These are phyloP conservation scores for Cryptosporidium ubiquitum DNA, from an alignment of 169 alveolate species.

Conservation along the genomic window DNA sequence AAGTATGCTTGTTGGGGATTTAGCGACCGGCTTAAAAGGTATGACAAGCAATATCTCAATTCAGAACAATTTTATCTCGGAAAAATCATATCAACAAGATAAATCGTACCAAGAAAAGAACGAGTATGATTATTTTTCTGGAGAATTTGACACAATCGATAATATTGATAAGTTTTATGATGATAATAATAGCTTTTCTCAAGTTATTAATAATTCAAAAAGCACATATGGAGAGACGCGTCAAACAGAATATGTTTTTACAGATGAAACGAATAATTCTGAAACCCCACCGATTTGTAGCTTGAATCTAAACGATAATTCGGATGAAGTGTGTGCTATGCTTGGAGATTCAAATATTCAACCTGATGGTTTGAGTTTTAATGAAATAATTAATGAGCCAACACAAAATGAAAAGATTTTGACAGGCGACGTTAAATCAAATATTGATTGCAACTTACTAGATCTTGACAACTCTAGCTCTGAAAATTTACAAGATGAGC, in stretches of 20 bases:
- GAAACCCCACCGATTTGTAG: not conserved
- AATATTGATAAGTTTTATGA: not conserved
- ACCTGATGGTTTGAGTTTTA: not conserved
- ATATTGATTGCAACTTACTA: not conserved
- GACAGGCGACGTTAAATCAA: not conserved
- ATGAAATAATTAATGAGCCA: not conserved
- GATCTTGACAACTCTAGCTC: not conserved
- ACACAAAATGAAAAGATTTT: too few species aligned
- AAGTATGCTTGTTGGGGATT: constrained; percentile 35
- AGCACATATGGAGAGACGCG: not conserved
- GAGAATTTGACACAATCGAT: not conserved
- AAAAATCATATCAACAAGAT: not conserved
- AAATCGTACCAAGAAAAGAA: not conserved
- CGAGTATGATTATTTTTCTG: constrained; percentile 22
- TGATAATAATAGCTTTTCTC: not conserved
- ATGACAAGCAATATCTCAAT: constrained; percentile 32
- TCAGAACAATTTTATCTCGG: not conserved
- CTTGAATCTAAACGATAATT: not conserved
- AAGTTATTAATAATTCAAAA: not conserved
- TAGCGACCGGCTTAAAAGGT: constrained; percentile 50
- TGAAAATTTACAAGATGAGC: not conserved
- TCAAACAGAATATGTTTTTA: not conserved
- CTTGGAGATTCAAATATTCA: not conserved
- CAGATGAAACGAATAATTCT: not conserved
- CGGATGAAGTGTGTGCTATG: not conserved